Percentiles rank a stretch among this genome's conserved stretches.
phyloP scores from a whole-genome alignment of 257 asterid species.

The Gentiana macrophylla region DNA sequence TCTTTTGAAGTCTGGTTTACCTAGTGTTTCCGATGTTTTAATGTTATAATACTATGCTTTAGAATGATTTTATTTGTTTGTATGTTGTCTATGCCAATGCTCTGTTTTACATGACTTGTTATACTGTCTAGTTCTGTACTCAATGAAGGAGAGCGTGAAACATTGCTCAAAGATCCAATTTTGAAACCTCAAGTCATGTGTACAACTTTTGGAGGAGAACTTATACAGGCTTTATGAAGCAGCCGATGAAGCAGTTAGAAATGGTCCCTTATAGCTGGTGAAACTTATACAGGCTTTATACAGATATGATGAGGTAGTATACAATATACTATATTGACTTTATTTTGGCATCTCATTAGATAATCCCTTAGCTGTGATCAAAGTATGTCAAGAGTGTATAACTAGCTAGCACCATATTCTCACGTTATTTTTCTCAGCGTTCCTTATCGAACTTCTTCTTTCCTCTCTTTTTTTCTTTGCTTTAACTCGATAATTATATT shows the following conservation, averaged over 20 bases:
- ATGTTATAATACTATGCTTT: background rate
- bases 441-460: background rate
- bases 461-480: background rate
- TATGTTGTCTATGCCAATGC: constrained; percentile 4
- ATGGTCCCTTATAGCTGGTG: constrained; percentile 62
- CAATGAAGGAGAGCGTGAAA: constrained; percentile 92
- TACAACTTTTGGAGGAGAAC: constrained; percentile 70
- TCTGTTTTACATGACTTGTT: constrained; percentile 10
- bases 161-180: constrained; percentile 70
- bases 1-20: constrained; percentile 9
- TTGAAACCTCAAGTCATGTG: constrained; percentile 70
- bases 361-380: no score
- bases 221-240: constrained; percentile 84
- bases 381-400: background rate
- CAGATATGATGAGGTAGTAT: constrained; percentile 88
- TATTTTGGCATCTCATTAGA: constrained; percentile 4
- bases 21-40: constrained; percentile 2
- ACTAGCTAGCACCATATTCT: background rate
- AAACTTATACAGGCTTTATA: constrained; percentile 66
- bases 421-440: no score
- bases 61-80: constrained; percentile 1
- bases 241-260: constrained; percentile 99
- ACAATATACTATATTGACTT: constrained; percentile 17
- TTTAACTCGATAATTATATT: no score
- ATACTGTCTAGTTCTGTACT: constrained; percentile 79